Base-by-base conservation (phyloP, 1,284 basidiomycete genomes). In the Ustilago shanxiensis region DNA sequence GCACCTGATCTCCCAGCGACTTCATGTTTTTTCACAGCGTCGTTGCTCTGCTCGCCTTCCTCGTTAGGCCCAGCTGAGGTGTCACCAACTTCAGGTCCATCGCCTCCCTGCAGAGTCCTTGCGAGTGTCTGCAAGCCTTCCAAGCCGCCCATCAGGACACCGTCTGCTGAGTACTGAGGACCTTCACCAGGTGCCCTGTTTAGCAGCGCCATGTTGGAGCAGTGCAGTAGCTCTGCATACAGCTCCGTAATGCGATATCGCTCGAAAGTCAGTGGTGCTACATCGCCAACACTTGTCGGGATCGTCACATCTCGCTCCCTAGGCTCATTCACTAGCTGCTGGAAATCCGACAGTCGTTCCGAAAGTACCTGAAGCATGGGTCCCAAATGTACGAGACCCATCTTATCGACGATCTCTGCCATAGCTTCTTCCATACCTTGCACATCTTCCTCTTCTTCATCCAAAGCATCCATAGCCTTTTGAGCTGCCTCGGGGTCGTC, bases 221-320 rank as follows among this genome's bases (percentile, higher is more conserved):
- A 97, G 85, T 99, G 97, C 16, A 99, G 88, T 16, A 99, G 90
- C 86, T 99, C 97, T 20, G 96, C 97, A 81, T 97, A 96, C 9
- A 99, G 89, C 87, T 99, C 97, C 85, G 95, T 93, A 83, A 99
- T 94, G n/a, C 96, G 91, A 87, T 95, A 98, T 6, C 97, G 91
- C 85, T 98, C 97, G 78, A 96, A 91, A 0, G 96, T 98, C 35
- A 99, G 90, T 0, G 96, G 95, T 1, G 89, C 88, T 51, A 93
- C 90, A 6, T 60, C 60, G 22, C 71, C 67, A 22, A 78, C 64
- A 16, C 79, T 60, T 11, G 79, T 81, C 3, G 63, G 54, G 1
- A 81, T 59, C 18, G 45, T 33, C 87, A 91, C 85, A 81, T 94
- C 93, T 86, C 91, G 86, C 35, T 93, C 93, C 33, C 94, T 88